Evolutionary conservation across 768 basidiomycete genomes (phyloP).

Genomic region (Rhodotorula paludigena): DNA sequence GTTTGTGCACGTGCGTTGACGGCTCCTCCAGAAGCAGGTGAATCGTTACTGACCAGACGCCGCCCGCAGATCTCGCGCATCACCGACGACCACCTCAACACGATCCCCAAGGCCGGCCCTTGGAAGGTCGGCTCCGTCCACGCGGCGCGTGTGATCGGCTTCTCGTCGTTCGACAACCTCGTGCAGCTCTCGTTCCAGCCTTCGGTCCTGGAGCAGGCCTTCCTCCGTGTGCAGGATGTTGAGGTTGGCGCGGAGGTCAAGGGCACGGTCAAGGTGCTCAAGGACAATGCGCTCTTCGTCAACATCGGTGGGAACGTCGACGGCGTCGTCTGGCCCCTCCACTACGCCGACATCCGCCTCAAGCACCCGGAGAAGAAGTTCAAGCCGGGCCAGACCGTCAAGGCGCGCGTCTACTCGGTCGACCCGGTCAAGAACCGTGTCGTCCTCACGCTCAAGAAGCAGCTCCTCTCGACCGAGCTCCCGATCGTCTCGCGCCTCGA

Average conservation of each 20-base stretch:
- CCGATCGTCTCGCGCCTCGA: constrained; percentile 64
- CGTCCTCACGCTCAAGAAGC: constrained; percentile 83
- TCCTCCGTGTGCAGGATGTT: constrained; percentile 74
- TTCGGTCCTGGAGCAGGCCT: constrained; percentile 76
- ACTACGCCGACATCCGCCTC: constrained; percentile 89
- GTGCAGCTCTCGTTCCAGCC: constrained; percentile 80
- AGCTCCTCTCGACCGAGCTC: constrained; percentile 71
- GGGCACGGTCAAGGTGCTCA: constrained; percentile 73
- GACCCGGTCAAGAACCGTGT: constrained; percentile 77
- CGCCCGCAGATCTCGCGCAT: constrained; percentile 76
- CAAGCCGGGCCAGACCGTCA: constrained; percentile 72
- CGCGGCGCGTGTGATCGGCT: constrained; percentile 78
- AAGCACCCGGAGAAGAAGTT: constrained; percentile 86
- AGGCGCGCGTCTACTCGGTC: constrained; percentile 72
- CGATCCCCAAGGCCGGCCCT: constrained; percentile 56
- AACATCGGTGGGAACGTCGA: constrained; percentile 81
- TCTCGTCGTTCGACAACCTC: constrained; percentile 77
- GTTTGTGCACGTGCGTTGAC: constrained; percentile 71
- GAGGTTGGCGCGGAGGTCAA: constrained; percentile 79
- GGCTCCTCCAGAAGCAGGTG: background rate
- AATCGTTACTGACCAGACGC: background rate
- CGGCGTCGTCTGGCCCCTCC: constrained; percentile 87
- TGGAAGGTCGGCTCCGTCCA: constrained; percentile 78
- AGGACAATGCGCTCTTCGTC: constrained; percentile 74
- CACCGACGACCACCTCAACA: constrained; percentile 81